A percentile compares a stretch with the other conserved stretches of the same genome.
These are phyloP conservation scores for Fragaria iinumae DNA, from an alignment of 306 rosid species.

Conservation along the genomic window DNA sequence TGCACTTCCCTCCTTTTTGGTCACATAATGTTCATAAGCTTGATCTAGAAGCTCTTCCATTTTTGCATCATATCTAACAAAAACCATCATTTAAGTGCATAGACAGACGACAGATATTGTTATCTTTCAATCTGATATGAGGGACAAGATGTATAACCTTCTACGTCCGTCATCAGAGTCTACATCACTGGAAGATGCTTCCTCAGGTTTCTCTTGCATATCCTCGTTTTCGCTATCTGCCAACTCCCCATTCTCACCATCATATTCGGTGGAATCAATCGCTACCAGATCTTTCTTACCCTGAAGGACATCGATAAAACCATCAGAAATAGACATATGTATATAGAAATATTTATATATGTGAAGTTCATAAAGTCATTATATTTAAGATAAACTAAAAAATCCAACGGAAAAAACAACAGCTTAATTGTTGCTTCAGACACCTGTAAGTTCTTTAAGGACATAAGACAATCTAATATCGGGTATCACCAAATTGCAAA, in stretches of 20 bases:
- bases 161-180: constrained; percentile 82
- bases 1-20: constrained; percentile 74
- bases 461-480: neutral
- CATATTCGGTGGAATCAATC: constrained; percentile 70
- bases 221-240: constrained; percentile 54
- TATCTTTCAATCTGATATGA: constrained; percentile 1
- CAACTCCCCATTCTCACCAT: constrained; percentile 46
- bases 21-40: constrained; percentile 71
- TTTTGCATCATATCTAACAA: constrained; percentile 68
- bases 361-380: neutral
- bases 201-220: constrained; percentile 30
- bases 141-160: constrained; percentile 54
- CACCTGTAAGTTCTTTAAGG: neutral
- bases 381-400: neutral
- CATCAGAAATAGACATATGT: constrained; percentile 4
- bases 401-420: neutral
- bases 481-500: neutral
- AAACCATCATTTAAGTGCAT: constrained; percentile 1
- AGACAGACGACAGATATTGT: constrained; percentile 3
- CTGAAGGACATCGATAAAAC: constrained; percentile 36
- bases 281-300: constrained; percentile 83
- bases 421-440: neutral
- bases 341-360: neutral
- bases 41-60: constrained; percentile 73
- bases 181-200: constrained; percentile 58